Evolutionary conservation across 1,284 basidiomycete genomes (phyloP).

Genomic region (Fomitopsis pinicola): DNA sequence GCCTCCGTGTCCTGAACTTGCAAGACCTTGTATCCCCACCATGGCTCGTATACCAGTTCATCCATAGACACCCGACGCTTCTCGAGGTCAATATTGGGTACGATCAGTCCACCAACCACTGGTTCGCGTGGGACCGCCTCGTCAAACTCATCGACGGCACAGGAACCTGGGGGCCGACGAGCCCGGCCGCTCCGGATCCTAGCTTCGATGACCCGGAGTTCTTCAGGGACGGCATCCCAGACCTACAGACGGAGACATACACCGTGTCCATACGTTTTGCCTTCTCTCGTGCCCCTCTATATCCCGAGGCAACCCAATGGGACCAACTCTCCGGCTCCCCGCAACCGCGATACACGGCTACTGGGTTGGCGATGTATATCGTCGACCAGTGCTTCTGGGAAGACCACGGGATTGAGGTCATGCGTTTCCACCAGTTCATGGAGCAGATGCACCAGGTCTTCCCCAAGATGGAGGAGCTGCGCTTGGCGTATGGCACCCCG

Average conservation of each 20-base stretch:
- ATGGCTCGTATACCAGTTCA: constrained; percentile 6
- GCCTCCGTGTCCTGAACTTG: constrained; percentile 8
- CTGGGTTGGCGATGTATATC: constrained; percentile 6
- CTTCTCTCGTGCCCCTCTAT: constrained; percentile 9
- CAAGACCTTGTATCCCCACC: background rate
- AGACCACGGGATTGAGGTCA: background rate
- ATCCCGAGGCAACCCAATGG: constrained; percentile 5
- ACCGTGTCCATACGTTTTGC: constrained; percentile 7
- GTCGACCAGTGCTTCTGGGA: background rate
- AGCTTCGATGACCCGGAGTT: background rate
- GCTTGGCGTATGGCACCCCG: constrained; percentile 1
- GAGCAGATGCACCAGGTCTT: background rate
- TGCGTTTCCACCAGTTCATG: constrained; percentile 2
- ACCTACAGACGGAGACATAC: background rate
- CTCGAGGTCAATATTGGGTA: constrained; percentile 9
- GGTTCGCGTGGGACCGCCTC: constrained; percentile 6
- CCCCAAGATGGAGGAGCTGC: constrained; percentile 5
- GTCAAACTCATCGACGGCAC: constrained; percentile 13
- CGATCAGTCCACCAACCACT: background rate
- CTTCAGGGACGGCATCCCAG: background rate
- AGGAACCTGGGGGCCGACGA: constrained; percentile 7
- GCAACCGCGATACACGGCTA: constrained; percentile 8
- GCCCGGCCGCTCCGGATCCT: background rate
- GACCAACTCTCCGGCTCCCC: background rate
- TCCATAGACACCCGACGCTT: constrained; percentile 10